Conservation (phyloP, 2,329 filamentous ascomycete genomes). For the Dactylellina drechsleri region DNA sequence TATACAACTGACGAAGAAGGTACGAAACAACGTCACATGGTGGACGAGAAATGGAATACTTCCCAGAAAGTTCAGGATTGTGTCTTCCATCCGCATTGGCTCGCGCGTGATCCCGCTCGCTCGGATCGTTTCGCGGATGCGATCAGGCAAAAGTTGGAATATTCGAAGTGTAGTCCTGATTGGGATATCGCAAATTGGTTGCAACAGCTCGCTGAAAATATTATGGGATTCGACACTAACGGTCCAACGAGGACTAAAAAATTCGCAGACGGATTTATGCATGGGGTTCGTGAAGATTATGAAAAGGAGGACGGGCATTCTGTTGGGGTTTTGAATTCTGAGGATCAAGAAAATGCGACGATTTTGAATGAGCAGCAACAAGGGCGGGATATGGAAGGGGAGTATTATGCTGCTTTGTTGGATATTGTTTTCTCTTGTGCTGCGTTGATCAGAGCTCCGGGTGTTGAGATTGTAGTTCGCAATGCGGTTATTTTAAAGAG, state of each 20-base stretch:
- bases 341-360: neutral
- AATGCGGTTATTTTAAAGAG: neutral
- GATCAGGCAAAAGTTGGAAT: neutral
- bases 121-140: neutral
- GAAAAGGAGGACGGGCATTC: neutral
- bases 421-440: slow-evolving; percentile 6
- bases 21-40: neutral
- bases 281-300: neutral
- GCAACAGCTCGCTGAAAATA: neutral
- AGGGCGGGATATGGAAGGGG: neutral
- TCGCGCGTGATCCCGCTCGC: neutral
- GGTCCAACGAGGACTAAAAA: too few species aligned
- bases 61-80: neutral
- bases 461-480: slow-evolving; percentile 5
- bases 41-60: neutral
- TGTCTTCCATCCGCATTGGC: neutral
- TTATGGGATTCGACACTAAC: neutral
- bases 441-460: neutral
- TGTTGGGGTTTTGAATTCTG: neutral
- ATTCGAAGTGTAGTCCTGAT: neutral
- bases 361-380: neutral
- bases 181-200: slow-evolving; percentile 4
- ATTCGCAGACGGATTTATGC: neutral
- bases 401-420: neutral
- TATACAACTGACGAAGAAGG: neutral